These are phyloP conservation scores for Termitomyces sp. DNA, from an alignment of 768 basidiomycete genomes.

Conservation along the genomic window DNA sequence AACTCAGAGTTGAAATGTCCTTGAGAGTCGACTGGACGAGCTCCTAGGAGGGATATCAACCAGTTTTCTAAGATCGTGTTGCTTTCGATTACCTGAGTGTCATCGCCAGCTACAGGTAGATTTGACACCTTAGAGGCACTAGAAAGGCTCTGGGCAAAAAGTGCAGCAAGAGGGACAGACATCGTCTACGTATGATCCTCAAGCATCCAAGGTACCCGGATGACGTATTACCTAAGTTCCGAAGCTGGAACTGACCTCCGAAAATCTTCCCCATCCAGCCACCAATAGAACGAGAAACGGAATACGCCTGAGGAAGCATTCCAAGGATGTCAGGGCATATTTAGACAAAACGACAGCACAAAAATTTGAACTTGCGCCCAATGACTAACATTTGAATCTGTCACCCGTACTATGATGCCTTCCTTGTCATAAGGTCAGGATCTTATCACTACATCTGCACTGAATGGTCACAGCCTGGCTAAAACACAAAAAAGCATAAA, in stretches of 20 bases:
- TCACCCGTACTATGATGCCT: no score
- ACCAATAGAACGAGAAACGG: no score
- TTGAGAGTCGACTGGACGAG: constrained; percentile 48
- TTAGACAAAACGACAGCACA: neutral
- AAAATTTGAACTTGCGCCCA: neutral
- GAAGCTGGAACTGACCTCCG: no score
- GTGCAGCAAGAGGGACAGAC: constrained; percentile 27
- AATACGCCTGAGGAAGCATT: no score
- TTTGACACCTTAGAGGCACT: constrained; percentile 32
- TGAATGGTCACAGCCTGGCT: no score
- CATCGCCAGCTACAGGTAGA: constrained; percentile 35
- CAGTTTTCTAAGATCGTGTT: neutral
- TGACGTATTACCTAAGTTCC: neutral
- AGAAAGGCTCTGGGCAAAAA: constrained; percentile 31
- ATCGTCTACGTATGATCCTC: neutral
- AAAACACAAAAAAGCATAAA: neutral
- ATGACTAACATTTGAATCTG: constrained; percentile 46
- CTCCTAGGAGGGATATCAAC: constrained; percentile 34
- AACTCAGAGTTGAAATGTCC: constrained; percentile 49
- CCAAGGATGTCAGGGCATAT: no score
- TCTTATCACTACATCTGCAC: no score
- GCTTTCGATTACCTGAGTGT: constrained; percentile 32
- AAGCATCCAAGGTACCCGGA: neutral
- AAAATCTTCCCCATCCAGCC: no score
- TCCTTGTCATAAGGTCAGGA: no score